These are phyloP conservation scores for Chaetomium fimeti DNA, from an alignment of 495 filamentous ascomycete genomes.

Conservation along the genomic window DNA sequence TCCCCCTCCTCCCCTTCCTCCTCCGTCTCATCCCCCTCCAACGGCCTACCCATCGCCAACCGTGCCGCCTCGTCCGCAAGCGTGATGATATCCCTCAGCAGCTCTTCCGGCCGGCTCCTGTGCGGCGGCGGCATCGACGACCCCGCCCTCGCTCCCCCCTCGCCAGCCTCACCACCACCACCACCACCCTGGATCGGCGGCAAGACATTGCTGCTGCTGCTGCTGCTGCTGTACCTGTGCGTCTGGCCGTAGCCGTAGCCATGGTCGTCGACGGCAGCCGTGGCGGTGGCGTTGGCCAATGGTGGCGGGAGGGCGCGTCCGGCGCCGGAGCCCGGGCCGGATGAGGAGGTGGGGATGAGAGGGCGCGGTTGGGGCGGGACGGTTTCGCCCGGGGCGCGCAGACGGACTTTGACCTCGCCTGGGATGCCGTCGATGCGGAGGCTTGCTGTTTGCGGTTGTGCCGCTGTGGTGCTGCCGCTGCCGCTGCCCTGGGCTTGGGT, in stretches of 20 bases:
- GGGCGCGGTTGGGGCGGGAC: neutral
- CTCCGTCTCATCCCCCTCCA: slow-evolving; percentile 47
- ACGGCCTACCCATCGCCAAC: slow-evolving; percentile 28
- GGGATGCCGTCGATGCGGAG: slow-evolving; percentile 47
- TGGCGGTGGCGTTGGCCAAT: neutral
- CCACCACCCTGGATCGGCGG: slow-evolving; percentile 25
- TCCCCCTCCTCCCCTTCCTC: slow-evolving; percentile 50
- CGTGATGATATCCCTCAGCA: slow-evolving; percentile 44
- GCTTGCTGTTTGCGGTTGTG: slow-evolving; percentile 22
- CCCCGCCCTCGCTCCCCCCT: neutral
- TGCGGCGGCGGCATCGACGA: slow-evolving; percentile 2
- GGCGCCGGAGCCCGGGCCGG: neutral
- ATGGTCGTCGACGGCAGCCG: neutral
- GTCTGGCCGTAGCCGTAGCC: neutral
- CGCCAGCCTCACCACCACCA: neutral
- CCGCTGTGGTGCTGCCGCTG: neutral
- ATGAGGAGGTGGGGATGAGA: neutral
- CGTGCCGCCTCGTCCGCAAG: slow-evolving; percentile 42
- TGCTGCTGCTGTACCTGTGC: too few relatives aligned
- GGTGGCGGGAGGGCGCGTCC: slow-evolving; percentile 14
- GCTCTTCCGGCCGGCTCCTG: slow-evolving; percentile 41
- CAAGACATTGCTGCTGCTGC: slow-evolving; percentile 20
- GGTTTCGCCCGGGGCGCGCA: slow-evolving; percentile 28
- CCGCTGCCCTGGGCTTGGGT: neutral
- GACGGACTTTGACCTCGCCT: slow-evolving; percentile 47